phyloP scores from a whole-genome alignment of 2,329 filamentous ascomycete genomes.

The Pyricularia pennisetigena region DNA sequence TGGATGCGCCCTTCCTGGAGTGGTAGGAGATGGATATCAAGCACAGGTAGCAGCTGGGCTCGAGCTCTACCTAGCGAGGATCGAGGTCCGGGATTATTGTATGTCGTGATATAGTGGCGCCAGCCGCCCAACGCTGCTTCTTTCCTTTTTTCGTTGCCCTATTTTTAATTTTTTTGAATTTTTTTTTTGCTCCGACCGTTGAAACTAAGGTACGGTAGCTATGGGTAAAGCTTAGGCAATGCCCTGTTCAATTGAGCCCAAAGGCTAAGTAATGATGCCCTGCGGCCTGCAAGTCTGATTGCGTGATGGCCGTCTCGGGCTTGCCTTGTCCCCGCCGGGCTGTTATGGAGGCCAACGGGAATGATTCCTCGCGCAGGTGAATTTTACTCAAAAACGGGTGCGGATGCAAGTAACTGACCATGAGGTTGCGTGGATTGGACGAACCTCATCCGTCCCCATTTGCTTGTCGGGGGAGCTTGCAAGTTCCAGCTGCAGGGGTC shows the following conservation, averaged over 20 bases:
- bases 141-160: too few relatives aligned
- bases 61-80: conserved; percentile 5
- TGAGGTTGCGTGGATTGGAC: not conserved
- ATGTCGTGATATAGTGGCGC: not conserved
- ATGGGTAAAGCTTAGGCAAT: not conserved
- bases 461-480: not conserved
- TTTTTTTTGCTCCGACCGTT: not conserved
- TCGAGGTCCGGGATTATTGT: not conserved
- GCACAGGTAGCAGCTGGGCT: not conserved
- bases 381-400: not conserved
- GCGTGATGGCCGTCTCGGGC: not conserved
- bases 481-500: not conserved
- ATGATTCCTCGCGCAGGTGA: not conserved
- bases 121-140: conserved; percentile 1
- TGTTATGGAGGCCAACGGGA: not conserved
- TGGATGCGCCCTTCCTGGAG: not conserved
- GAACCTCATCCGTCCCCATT: not conserved
- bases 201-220: not conserved
- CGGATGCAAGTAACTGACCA: not conserved
- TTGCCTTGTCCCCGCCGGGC: not conserved
- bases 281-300: not conserved
- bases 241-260: not conserved
- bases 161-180: too few relatives aligned
- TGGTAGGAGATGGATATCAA: not conserved
- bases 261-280: not conserved